Evolutionary conservation across 1,139 yeast genomes (phyloP).

Genomic region (Yamadazyma triangularis): DNA sequence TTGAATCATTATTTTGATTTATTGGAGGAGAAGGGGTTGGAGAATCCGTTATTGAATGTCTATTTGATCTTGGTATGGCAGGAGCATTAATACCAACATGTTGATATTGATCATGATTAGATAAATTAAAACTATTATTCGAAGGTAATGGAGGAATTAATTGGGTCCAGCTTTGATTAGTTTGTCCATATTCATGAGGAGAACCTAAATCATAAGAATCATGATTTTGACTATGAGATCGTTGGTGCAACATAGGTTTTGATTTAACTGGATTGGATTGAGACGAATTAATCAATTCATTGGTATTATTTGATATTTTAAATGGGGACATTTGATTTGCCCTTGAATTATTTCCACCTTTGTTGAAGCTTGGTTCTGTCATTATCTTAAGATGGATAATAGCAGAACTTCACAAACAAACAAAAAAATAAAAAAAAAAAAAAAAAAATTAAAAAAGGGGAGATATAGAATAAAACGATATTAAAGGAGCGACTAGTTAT

Average conservation of each 20-base stretch:
- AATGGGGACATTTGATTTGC: background rate
- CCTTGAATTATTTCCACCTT: background rate
- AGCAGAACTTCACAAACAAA: no score
- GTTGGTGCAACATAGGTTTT: slow-evolving; percentile 7
- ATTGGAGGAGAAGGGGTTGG: slow-evolving; percentile 5
- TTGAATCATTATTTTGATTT: background rate
- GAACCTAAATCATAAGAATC: no score
- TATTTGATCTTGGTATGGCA: background rate
- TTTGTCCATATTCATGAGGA: no score
- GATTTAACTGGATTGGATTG: background rate
- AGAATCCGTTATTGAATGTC: background rate
- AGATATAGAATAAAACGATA: no score
- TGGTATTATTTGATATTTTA: background rate
- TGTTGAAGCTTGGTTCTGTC: background rate
- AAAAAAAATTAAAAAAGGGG: no score
- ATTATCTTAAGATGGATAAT: no score
- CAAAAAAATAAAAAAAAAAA: no score
- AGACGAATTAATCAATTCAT: background rate
- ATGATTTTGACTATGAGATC: slow-evolving; percentile 12
- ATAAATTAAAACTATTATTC: slow-evolving; percentile 4
- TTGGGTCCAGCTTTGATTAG: slow-evolving; percentile 14
- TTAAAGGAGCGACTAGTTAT: no score
- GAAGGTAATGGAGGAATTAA: slow-evolving; percentile 19
- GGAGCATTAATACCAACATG: no score
- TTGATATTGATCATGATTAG: no score